Evolutionary conservation across 2,329 filamentous ascomycete genomes (phyloP), one percentile per base, ranked within the genome.

Genomic region (Myotisia sp.): DNA sequence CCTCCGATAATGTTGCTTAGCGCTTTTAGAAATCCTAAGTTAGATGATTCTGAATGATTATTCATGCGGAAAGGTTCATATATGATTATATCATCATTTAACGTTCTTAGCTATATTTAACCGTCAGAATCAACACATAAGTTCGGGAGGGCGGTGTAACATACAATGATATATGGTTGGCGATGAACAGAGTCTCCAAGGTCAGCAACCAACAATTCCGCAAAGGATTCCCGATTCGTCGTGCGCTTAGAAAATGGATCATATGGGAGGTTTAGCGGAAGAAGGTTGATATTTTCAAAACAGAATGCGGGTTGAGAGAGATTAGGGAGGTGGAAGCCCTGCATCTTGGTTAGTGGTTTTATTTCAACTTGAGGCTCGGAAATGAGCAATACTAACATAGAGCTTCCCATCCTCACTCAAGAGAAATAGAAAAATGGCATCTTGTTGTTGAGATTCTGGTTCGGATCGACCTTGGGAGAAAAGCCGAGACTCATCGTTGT

Each of bases 181-280:
- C 71, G 75, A 14, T 68, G 67, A 6, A 73, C 74, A 3, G 66
- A 59, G 48, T 93, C 83, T 17, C 90, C 90, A 8, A 98, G 68
- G 44, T 95, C 79, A 21, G 85, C 78, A 4, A 94, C 71, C 5
- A 93, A 51, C 3, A 93, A 70, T 54, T 98, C 87, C 0, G 74
- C 72, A 5, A 98, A 56, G 0, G 64, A 68, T 46, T 90, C 85
- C 46, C 77, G 79, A 5, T 71, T 70, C 14, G 75, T 75, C 29
- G 77, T 76, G 47, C 83, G 74, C 44, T 80, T 73, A 3, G 73
- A 70, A 1, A 71, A 63, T 47, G 76, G 79, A 22, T 87, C 81
- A 4, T 72, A 60, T 1, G 79, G 81, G 17, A 95, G 61, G 6
- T 81, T 67, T 0, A 81, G 76, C 0, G 84, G 84, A 2, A 92